Percentiles rank a stretch among this genome's conserved stretches.
Evolutionary conservation across 2,329 filamentous ascomycete species (phyloP).

Genomic region (Massarina eburnea): DNA sequence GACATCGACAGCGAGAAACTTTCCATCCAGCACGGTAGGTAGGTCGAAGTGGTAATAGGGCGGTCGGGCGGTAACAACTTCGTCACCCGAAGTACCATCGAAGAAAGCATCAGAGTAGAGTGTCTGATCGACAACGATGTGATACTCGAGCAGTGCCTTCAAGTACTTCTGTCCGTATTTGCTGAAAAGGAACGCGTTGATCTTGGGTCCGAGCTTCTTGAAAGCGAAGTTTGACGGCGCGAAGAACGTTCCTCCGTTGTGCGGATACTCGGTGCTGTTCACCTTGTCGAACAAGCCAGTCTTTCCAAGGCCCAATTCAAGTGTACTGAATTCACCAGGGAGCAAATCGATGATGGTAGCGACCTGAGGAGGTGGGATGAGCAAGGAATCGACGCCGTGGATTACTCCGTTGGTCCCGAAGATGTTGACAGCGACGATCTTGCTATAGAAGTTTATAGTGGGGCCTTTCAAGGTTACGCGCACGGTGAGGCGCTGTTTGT

Average conservation of each 20-base stretch:
- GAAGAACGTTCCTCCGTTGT: constrained; percentile 73
- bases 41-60: constrained; percentile 68
- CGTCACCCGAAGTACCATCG: constrained; percentile 42
- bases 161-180: constrained; percentile 73
- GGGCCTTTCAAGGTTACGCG: constrained; percentile 65
- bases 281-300: constrained; percentile 68
- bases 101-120: constrained; percentile 85
- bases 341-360: constrained; percentile 65
- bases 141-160: constrained; percentile 75
- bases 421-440: constrained; percentile 69
- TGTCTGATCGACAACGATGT: constrained; percentile 71
- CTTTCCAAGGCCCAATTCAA: constrained; percentile 72
- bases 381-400: constrained; percentile 72
- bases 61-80: constrained; percentile 20
- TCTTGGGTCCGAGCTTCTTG: constrained; percentile 66
- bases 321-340: constrained; percentile 75
- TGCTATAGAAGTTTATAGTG: constrained; percentile 75
- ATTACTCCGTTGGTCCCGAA: constrained; percentile 77
- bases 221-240: constrained; percentile 83
- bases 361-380: constrained; percentile 73
- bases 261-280: constrained; percentile 50
- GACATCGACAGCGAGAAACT: constrained; percentile 71
- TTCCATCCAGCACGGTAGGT: constrained; percentile 68
- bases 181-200: constrained; percentile 87
- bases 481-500: constrained; percentile 69